These are phyloP conservation scores for Leptographium galeiforme DNA, from an alignment of 2,329 filamentous ascomycete genomes.

Conservation along the genomic window DNA sequence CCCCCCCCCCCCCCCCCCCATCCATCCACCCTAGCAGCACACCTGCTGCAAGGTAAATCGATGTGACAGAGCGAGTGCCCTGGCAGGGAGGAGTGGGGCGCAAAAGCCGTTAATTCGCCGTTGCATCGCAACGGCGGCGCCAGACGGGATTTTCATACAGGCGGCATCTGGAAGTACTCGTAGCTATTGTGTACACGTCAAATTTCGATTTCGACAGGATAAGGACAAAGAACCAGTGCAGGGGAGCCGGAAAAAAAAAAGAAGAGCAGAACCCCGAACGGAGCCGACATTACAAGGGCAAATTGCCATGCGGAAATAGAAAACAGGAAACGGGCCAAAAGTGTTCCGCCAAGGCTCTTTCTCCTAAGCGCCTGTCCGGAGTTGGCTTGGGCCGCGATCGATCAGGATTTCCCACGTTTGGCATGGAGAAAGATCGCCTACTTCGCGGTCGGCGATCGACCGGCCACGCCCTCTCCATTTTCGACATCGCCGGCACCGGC, in stretches of 20 bases:
- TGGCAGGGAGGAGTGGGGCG: background rate
- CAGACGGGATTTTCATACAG: background rate
- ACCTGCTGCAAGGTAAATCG: background rate
- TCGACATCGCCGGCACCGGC: no score
- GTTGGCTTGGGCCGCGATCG: background rate
- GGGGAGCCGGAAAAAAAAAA: background rate
- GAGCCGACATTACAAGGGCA: no score
- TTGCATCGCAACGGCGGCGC: background rate
- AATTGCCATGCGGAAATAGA: no score
- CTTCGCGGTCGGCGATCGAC: background rate
- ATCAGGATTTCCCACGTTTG: background rate
- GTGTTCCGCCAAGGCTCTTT: no score
- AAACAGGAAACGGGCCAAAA: no score
- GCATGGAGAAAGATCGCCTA: background rate
- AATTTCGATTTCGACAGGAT: background rate
- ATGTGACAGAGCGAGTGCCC: background rate
- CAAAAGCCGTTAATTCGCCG: background rate
- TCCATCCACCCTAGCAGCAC: background rate
- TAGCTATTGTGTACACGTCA: background rate
- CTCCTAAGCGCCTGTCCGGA: background rate
- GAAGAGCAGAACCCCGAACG: no score
- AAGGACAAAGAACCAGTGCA: background rate
- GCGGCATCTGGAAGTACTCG: background rate
- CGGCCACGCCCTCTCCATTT: background rate
- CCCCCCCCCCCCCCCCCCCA: background rate